Evolutionary conservation across 2,329 filamentous ascomycete genomes (phyloP), one percentile per base, ranked within the genome.

Genomic region (Ceratocystis destructans): DNA sequence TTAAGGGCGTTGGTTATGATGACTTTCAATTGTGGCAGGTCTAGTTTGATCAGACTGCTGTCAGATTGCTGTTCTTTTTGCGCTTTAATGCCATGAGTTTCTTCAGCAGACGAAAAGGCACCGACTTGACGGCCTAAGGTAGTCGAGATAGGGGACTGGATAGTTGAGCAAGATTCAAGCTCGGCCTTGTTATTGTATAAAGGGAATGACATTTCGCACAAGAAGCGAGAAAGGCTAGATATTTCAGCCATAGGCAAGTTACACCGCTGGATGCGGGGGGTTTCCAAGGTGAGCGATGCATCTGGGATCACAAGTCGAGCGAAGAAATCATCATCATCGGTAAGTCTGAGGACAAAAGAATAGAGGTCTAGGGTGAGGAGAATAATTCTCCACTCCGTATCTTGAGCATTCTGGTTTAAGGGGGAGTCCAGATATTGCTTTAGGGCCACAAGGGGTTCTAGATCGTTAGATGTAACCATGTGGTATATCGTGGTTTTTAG

Each of bases 311-410:
- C 77, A 69, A 82, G 76, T 66, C 81, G 80, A 66, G 84, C 83
- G 69, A 96, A 88, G 73, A 99, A 99, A 71, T 99, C 94, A 70
- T 97, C 93, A 69, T 99, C 94, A 71, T 99, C 94, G 73, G 93
- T 96, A 44, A 97, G 84, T 71, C 94, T 88, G 12, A 97, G 79
- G 1, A 96, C 85, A 73, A 97, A 97, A 1, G 88, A 90, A 73
- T 96, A 99, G 0, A 99, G 82, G 71, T 99, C 94, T 5, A 99
- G 80, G 72, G 99, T 97, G 0, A 99, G 81, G 0, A 97, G 79
- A 53, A 96, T 84, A 0, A 94, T 86, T 20, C 88, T 86, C 94
- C 94, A 99, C 73, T 97, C 90, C 70, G 86, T 82, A 15, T 55
- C 50, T 12, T 2, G 5, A 1, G 6, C 28, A 20, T 48, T 41